A percentile compares a stretch with the other conserved stretches of the same genome.
phyloP scores from a whole-genome alignment of 2,329 filamentous ascomycete species.

The Colletotrichum spaethianum region DNA sequence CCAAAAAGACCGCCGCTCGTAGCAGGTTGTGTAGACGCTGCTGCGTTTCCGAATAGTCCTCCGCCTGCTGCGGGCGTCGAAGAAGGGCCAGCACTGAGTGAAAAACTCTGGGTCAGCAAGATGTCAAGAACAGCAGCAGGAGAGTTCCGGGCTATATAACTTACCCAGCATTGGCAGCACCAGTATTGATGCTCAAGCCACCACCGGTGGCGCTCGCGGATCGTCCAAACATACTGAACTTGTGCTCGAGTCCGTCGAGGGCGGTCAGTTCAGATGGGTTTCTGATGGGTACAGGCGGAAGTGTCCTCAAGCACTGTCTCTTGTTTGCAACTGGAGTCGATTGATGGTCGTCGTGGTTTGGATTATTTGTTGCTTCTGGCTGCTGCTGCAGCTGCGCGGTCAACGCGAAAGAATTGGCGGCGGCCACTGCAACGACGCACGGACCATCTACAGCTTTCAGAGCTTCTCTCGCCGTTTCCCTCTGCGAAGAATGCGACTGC shows the following conservation, averaged over 20 bases:
- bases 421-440: conserved; percentile 10
- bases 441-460: conserved; percentile 26
- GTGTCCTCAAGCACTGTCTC: neutral
- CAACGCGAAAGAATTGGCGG: conserved; percentile 38
- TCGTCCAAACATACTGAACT: conserved; percentile 30
- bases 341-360: neutral
- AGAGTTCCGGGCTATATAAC: conserved; percentile 43
- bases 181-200: conserved; percentile 75
- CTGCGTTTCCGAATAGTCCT: conserved; percentile 32
- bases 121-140: neutral
- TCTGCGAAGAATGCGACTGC: conserved; percentile 13
- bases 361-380: conserved; percentile 7
- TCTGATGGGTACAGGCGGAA: neutral
- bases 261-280: no score
- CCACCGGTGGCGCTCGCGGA: conserved; percentile 51
- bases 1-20: conserved; percentile 55
- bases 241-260: conserved; percentile 13
- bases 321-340: neutral
- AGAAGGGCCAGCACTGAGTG: conserved; percentile 15
- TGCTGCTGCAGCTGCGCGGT: conserved; percentile 15
- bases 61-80: conserved; percentile 33
- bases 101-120: neutral
- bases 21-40: conserved; percentile 48
- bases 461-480: neutral
- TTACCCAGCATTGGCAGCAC: conserved; percentile 71